Conservation (phyloP, 257 asterid species). For the Cynanchum wilfordii region DNA sequence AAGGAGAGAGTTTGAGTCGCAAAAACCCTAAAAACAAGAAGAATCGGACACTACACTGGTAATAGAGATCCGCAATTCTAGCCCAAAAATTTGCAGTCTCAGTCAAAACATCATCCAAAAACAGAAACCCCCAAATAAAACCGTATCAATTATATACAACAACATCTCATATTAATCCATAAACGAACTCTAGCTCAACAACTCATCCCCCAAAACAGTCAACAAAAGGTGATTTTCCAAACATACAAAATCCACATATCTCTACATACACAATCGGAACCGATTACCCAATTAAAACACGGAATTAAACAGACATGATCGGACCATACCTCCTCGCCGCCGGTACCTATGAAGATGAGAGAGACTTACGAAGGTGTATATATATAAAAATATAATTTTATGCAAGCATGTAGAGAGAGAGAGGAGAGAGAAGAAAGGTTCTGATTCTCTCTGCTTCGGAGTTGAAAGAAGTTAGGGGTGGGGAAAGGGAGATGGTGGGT, state of each 20-base stretch:
- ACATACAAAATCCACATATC: background rate
- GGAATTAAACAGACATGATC: conserved; percentile 26
- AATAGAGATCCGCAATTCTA: conserved; percentile 57
- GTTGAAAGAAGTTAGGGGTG: conserved; percentile 1
- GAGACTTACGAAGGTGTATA: conserved; percentile 16
- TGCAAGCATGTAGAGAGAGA: conserved; percentile 18
- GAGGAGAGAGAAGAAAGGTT: conserved; percentile 39
- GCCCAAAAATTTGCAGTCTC: conserved; percentile 34
- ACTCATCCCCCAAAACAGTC: background rate
- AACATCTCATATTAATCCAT: conserved; percentile 14
- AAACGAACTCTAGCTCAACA: conserved; percentile 8
- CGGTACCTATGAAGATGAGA: conserved; percentile 25
- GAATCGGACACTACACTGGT: conserved; percentile 32
- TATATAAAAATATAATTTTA: conserved; percentile 8
- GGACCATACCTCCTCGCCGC: conserved; percentile 30
- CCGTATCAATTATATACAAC: conserved; percentile 21
- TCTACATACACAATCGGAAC: background rate
- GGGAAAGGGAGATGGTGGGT: conserved; percentile 14
- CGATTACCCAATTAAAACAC: background rate
- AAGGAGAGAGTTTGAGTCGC: conserved; percentile 21
- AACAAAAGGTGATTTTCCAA: background rate
- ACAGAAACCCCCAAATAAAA: conserved; percentile 19
- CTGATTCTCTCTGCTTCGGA: conserved; percentile 34
- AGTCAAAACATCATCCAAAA: conserved; percentile 23
- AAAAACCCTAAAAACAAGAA: conserved; percentile 42